Base-by-base conservation (phyloP, 805 yeast genomes). In the Starmerella apis region DNA sequence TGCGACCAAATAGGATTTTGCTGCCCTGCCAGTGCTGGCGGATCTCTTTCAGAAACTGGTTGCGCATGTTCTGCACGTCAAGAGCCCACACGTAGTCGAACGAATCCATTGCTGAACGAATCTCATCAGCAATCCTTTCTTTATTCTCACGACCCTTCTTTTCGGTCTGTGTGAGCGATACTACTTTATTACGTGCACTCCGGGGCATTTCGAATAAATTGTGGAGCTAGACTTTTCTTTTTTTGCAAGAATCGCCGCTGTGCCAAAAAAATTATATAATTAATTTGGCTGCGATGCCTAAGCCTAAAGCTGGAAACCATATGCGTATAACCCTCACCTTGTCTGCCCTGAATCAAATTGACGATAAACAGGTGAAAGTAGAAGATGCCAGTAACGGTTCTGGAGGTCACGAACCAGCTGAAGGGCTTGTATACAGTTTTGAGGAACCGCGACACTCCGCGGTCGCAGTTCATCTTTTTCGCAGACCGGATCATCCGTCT, bases 101-200 rank as follows among this genome's bases (percentile, higher is more conserved):
- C 38, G 77, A 71, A 58, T 92, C 96, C 52, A 92, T 75, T 18
- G 83, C 80, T 53, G 76, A 76, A 70, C 95, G 80, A 47, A 92
- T 81, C 56, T 87, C 96, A 63, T 88, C 96, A 59, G 87, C 92
- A 59, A 90, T 80, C 61, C 90, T 75, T 59, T 79, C 90, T 67
- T 92, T 92, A 70, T 86, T 87, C 61, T 86, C 96, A 58, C 81
- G 80, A 46, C 96, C 96, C 65, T 92, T 92, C 69, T 87, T 92
- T 59, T 87, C 96, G 56, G 97, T 90, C 65, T 90, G 90, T 33
- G 99, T 92, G 60, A 92, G 74, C 13, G 97, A 85, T 54, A 92
- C 94, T 60, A 88, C 81, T 80, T 86, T 92, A 59, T 96, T 83
- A 78, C 97, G 90, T 67, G 81, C 88, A 32, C 96, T 87, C 77